Base-by-base conservation (phyloP, 805 yeast species). In the Clavispora fructus region DNA sequence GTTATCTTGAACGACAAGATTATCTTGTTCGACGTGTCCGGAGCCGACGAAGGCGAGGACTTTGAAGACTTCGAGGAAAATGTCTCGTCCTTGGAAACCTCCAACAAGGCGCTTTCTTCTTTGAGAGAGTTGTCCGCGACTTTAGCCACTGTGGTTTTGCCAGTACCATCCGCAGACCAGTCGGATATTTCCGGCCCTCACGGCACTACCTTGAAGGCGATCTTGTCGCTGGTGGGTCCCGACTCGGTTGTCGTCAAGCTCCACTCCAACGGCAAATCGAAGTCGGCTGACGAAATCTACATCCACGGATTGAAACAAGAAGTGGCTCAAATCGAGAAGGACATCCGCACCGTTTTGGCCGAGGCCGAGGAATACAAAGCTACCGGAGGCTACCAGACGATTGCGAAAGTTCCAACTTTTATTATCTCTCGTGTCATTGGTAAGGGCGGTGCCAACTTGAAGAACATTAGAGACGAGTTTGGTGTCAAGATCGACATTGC, bases 401-500 rank as follows among this genome's bases (percentile, higher is more conserved):
- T 78, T 16, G 65, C 84, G 44, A 73, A 71, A 28, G 82, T 89
- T 61, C 95, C 97, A 51, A 65, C 81, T 2, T 68, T 74, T 43
- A 78, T 81, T 41, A 70, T 92, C 49, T 77, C 94, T 27, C 82
- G 94, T 67, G 74, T 95, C 44, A 89, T 94, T 64, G 99, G 99
- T 55, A 86, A 85, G 62, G 86, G 80, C 50, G 99, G 99, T 46
- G 69, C 87, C 38, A 80, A 82, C 60, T 68, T 94, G 60, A 78
- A 79, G 55, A 71, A 78, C 42, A 64, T 89, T 49, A 77, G 85
- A 52, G 87, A 85, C 9, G 85, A 86, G 58, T 88, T 74, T 57
- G 88, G 83, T 41, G 88, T 87, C 54, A 78, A 77, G 55, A 75
- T 94, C 51, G 96, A 91, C 58, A 82, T 89, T 44, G 80, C 78